Evolutionary conservation across 2,329 filamentous ascomycete genomes (phyloP), one percentile per base, ranked within the genome.

Genomic region (Nannizziopsis barbatae): DNA sequence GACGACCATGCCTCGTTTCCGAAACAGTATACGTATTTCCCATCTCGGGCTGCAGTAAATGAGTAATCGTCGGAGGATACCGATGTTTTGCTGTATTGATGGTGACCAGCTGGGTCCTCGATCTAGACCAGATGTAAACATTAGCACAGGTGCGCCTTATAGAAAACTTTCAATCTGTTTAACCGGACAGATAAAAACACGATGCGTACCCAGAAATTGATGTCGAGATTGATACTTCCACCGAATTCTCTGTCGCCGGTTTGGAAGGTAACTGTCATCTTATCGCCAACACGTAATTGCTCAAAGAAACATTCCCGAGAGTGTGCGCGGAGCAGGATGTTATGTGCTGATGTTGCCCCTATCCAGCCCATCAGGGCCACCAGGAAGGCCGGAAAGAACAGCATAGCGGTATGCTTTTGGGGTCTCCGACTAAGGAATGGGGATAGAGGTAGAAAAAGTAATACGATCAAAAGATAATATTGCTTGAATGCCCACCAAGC

Each of bases 271-370:
- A 98, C 89, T 7, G 88, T 95, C 92, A 98, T 98, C 70, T 84
- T 86, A 74, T 98, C 92, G 68, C 95, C 92, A 66, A 77, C 80
- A 74, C 94, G 90, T 52, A 98, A 80, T 59, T 75, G 70, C 73
- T 98, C 92, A 75, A 95, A 86, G 77, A 96, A 98, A 75, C 92
- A 98, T 74, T 98, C 92, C 70, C 88, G 80, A 63, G 87, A 86
- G 71, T 98, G 88, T 59, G 89, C 84, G 54, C 83, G 83, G 62
- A 98, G 81, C 67, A 92, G 86, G 70, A 98, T 96, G 75, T 93
- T 96, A 79, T 98, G 92, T 59, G 86, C 87, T 56, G 79, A 67
- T 53, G 78, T 75, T 56, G 81, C 75, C 59, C 79, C 76, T 59
- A 81, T 62, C 61, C 64, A 68, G 39, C 63, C 73, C 64, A 85